These are phyloP conservation scores for Lasiosphaeria ovina DNA, from an alignment of 495 filamentous ascomycete species.

Conservation along the genomic window DNA sequence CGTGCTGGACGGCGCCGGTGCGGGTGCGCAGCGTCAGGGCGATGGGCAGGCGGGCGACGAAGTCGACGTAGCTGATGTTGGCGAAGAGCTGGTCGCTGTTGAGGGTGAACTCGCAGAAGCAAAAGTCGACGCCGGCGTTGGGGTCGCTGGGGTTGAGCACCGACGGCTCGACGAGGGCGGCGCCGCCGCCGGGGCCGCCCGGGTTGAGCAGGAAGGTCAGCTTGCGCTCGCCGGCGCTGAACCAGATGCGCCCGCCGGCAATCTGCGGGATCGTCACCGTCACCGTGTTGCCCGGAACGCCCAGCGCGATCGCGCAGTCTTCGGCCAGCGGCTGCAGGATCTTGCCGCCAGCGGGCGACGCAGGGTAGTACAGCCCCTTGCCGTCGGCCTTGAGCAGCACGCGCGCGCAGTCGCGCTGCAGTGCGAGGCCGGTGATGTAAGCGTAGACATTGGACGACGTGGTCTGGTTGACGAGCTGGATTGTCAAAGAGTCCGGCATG, in stretches of 20 bases:
- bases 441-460: slow-evolving; percentile 33
- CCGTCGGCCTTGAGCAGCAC: slow-evolving; percentile 37
- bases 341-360: slow-evolving; percentile 28
- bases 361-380: slow-evolving; percentile 36
- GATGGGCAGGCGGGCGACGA: slow-evolving; percentile 63
- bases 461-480: slow-evolving; percentile 40
- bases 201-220: slow-evolving; percentile 75
- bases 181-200: slow-evolving; percentile 37
- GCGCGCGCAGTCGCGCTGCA: slow-evolving; percentile 35
- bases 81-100: slow-evolving; percentile 68
- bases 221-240: slow-evolving; percentile 51
- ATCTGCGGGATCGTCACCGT: slow-evolving; percentile 66
- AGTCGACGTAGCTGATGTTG: slow-evolving; percentile 79
- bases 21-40: slow-evolving; percentile 57
- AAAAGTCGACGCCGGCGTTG: slow-evolving; percentile 63
- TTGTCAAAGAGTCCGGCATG: slow-evolving; percentile 42
- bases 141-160: slow-evolving; percentile 68
- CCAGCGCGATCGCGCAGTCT: slow-evolving; percentile 67
- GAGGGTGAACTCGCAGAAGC: slow-evolving; percentile 75
- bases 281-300: slow-evolving; percentile 56
- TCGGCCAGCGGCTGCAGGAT: slow-evolving; percentile 50
- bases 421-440: slow-evolving; percentile 46
- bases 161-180: slow-evolving; percentile 72
- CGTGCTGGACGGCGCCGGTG: slow-evolving; percentile 52
- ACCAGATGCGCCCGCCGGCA: slow-evolving; percentile 69